Percentiles rank a stretch among this genome's conserved stretches.
These are phyloP conservation scores for Sphaerulina populicola DNA, from an alignment of 2,329 filamentous ascomycete species.

Conservation along the genomic window DNA sequence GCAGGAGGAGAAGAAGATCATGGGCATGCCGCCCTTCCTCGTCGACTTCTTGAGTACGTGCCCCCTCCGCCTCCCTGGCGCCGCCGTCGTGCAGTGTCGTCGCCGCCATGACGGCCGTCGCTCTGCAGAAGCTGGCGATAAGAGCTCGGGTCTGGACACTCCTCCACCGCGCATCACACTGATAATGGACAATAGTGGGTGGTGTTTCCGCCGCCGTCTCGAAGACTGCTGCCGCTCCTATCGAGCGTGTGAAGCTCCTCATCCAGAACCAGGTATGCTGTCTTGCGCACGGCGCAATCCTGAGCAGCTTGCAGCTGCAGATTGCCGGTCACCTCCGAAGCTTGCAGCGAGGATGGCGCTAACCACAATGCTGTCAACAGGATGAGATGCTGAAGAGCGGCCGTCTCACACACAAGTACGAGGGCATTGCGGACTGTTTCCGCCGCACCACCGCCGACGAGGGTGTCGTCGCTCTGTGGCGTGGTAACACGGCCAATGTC, in stretches of 20 bases:
- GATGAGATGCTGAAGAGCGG: constrained; percentile 99
- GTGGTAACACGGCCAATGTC: constrained; percentile 99
- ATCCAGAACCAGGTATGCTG: constrained; percentile 97
- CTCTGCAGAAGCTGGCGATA: constrained; percentile 23
- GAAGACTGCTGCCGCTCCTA: constrained; percentile 99
- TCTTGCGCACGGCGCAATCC: constrained; percentile 2
- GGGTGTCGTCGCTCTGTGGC: constrained; percentile 93
- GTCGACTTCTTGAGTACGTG: constrained; percentile 98
- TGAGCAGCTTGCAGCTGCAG: background rate
- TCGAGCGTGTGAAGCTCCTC: constrained; percentile 99
- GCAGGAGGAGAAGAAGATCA: constrained; percentile 17
- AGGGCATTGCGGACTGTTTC: constrained; percentile 93
- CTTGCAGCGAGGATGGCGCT: background rate
- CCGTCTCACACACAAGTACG: constrained; percentile 96
- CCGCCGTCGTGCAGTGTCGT: constrained; percentile 1
- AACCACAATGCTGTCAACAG: constrained; percentile 41
- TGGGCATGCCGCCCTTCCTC: constrained; percentile 60
- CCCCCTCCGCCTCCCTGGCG: background rate
- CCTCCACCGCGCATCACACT: constrained; percentile 30
- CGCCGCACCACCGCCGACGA: constrained; percentile 78
- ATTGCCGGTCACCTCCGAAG: background rate
- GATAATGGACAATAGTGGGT: constrained; percentile 65
- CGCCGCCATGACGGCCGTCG: constrained; percentile 11
- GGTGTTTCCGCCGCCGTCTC: constrained; percentile 99
- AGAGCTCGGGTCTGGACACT: constrained; percentile 22